Evolutionary conservation across 371 early-diverging fungal species (phyloP).

Genomic region (Zopfochytrium polystomum): DNA sequence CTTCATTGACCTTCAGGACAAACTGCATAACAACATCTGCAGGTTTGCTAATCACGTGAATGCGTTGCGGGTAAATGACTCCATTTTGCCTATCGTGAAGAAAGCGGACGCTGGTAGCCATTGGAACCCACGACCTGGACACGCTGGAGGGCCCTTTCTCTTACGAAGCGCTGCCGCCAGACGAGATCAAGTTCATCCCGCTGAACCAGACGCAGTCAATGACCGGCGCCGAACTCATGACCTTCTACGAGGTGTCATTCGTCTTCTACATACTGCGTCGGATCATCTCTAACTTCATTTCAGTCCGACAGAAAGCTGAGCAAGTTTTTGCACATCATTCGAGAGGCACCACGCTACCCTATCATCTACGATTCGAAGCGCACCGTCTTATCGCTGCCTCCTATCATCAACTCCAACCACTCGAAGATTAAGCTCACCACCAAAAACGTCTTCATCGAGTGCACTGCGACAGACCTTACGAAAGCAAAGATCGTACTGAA

Average conservation of each 20-base stretch:
- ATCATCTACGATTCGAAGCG: constrained; percentile 85
- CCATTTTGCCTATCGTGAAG: too few species aligned
- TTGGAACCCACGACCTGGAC: constrained; percentile 99
- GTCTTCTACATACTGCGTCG: not conserved
- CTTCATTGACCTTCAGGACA: constrained; percentile 99
- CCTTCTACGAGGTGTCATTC: constrained; percentile 68
- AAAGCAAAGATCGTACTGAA: constrained; percentile 93
- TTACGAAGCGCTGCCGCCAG: constrained; percentile 89
- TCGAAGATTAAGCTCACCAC: constrained; percentile 96
- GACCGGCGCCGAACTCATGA: constrained; percentile 86
- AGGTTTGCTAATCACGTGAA: constrained; percentile 45
- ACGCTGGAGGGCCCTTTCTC: constrained; percentile 91
- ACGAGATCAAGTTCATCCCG: constrained; percentile 91
- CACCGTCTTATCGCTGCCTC: constrained; percentile 95
- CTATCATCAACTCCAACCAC: constrained; percentile 98
- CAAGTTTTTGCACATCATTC: constrained; percentile 91
- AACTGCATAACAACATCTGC: constrained; percentile 97
- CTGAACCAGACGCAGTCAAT: constrained; percentile 88
- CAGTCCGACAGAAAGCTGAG: constrained; percentile 65
- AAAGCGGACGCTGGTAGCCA: constrained; percentile 94
- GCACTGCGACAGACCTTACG: constrained; percentile 96
- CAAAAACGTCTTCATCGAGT: constrained; percentile 98
- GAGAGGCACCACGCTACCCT: constrained; percentile 89
- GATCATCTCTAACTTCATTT: not conserved
- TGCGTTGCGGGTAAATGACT: not conserved